Percentiles rank a stretch among this genome's conserved stretches.
Conservation (phyloP, 805 yeast genomes). For the Kodamaea laetipori region DNA sequence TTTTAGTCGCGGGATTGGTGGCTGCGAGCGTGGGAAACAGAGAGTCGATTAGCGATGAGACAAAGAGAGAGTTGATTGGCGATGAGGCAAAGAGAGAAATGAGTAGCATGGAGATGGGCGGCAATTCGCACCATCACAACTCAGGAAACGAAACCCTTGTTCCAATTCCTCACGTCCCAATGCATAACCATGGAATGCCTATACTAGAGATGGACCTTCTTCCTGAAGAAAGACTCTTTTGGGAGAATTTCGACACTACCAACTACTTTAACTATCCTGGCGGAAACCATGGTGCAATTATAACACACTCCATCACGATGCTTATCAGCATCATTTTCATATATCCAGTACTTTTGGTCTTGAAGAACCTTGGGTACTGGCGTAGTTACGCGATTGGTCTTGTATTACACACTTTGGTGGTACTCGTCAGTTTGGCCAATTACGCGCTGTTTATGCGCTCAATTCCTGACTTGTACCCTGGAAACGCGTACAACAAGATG, state of each 20-base stretch:
- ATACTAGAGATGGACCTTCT: conserved; percentile 66
- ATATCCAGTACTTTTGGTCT: conserved; percentile 69
- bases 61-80: too few species aligned
- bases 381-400: conserved; percentile 21
- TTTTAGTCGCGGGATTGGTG: too few species aligned
- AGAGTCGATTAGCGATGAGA: too few species aligned
- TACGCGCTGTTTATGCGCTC: conserved; percentile 59
- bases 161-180: conserved; percentile 39
- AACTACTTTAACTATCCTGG: conserved; percentile 56
- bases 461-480: conserved; percentile 70
- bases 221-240: conserved; percentile 71
- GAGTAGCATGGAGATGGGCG: not conserved
- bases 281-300: conserved; percentile 53
- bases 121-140: not conserved
- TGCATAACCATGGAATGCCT: conserved; percentile 69
- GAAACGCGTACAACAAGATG: conserved; percentile 70
- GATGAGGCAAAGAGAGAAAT: not conserved
- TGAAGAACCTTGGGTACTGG: conserved; percentile 59
- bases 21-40: too few species aligned
- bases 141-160: not conserved
- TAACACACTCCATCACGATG: conserved; percentile 53
- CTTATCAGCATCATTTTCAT: conserved; percentile 49
- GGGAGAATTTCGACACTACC: conserved; percentile 79
- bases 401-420: conserved; percentile 45
- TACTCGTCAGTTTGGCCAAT: conserved; percentile 53